A percentile compares a stretch with the other conserved stretches of the same genome.
Evolutionary conservation across 805 yeast species (phyloP).

Genomic region (Peterozyma xylosa): DNA sequence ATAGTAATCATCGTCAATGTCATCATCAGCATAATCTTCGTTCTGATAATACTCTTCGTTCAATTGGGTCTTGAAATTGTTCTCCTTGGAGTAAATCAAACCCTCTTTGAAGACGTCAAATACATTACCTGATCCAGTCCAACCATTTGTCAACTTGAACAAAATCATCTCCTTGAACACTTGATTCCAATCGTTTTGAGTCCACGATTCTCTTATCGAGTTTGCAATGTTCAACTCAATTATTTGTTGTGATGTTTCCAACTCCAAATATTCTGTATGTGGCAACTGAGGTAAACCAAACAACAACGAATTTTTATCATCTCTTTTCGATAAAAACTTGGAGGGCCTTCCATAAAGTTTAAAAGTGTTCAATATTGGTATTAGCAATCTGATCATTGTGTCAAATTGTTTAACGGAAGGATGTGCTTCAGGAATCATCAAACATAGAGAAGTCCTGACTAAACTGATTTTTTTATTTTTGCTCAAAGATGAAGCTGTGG

Average conservation of each 20-base stretch:
- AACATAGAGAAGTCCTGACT: slow-evolving; percentile 19
- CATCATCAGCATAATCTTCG: not conserved
- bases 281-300: slow-evolving; percentile 76
- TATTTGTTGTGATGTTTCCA: slow-evolving; percentile 21
- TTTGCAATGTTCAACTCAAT: slow-evolving; percentile 22
- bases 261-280: slow-evolving; percentile 46
- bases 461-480: slow-evolving; percentile 16
- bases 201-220: slow-evolving; percentile 24
- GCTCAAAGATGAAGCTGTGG: slow-evolving; percentile 15
- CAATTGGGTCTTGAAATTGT: not conserved
- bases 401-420: slow-evolving; percentile 67
- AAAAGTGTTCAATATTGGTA: slow-evolving; percentile 67
- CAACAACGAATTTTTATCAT: slow-evolving; percentile 44
- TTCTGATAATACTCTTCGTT: not conserved
- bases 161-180: slow-evolving; percentile 28
- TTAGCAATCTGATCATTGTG: slow-evolving; percentile 61
- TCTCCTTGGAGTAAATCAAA: slow-evolving; percentile 18
- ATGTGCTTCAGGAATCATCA: slow-evolving; percentile 58
- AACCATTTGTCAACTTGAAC: slow-evolving; percentile 24
- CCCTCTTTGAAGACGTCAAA: slow-evolving; percentile 23
- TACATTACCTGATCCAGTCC: slow-evolving; percentile 26
- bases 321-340: slow-evolving; percentile 50
- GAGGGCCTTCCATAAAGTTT: slow-evolving; percentile 69
- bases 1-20: not conserved
- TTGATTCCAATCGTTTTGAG: slow-evolving; percentile 23